Conservation (phyloP, 1,139 yeast genomes). For the Magnusiomyces ingens region DNA sequence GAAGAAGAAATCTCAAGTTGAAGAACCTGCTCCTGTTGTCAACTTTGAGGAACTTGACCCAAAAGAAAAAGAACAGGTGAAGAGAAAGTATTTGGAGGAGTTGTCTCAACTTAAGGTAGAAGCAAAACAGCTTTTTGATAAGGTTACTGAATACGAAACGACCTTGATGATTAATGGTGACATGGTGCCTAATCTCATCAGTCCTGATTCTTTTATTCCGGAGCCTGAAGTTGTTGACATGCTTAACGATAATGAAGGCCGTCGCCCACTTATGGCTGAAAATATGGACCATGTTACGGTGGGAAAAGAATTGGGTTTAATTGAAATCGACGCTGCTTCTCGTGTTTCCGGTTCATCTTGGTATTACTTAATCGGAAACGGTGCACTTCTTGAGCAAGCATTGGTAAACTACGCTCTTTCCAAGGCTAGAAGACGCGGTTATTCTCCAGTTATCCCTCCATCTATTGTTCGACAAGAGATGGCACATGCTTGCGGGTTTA, state of each 20-base stretch:
- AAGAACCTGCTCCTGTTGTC: not conserved
- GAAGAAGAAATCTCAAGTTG: not conserved
- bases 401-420: conserved; percentile 69
- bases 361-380: conserved; percentile 80
- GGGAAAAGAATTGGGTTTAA: conserved; percentile 51
- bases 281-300: conserved; percentile 58
- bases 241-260: conserved; percentile 21
- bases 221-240: conserved; percentile 35
- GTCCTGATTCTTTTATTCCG: conserved; percentile 41
- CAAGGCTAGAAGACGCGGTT: conserved; percentile 62
- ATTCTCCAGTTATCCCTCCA: conserved; percentile 72
- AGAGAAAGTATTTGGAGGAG: conserved; percentile 3
- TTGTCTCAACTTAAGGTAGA: conserved; percentile 17
- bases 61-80: not conserved
- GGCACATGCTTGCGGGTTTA: conserved; percentile 87
- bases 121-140: conserved; percentile 26
- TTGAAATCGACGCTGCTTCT: conserved; percentile 70
- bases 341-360: conserved; percentile 79
- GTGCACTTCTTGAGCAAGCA: conserved; percentile 87
- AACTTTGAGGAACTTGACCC: not conserved
- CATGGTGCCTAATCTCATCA: conserved; percentile 56
- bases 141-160: conserved; percentile 36
- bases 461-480: conserved; percentile 73
- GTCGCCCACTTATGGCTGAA: conserved; percentile 15
- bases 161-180: conserved; percentile 12